Percentiles rank a stretch among this genome's conserved stretches.
Conservation (phyloP, 495 filamentous ascomycete genomes). For the Aeminium ludgeri region DNA sequence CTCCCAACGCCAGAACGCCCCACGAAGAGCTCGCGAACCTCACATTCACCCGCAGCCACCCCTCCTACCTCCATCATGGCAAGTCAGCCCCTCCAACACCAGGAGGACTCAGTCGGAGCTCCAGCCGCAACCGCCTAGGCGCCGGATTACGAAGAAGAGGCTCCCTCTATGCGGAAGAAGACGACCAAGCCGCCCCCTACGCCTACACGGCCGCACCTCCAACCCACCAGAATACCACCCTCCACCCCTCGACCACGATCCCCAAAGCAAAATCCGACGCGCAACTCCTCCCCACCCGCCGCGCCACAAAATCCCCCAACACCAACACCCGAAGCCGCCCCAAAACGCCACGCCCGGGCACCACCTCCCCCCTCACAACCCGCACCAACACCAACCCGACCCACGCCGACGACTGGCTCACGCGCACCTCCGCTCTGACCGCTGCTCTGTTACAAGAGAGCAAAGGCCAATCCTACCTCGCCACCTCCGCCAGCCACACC, state of each 20-base stretch:
- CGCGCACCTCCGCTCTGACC: slow-evolving; percentile 22
- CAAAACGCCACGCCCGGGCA: slow-evolving; percentile 4
- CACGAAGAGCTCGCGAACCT: slow-evolving; percentile 6
- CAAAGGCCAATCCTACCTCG: slow-evolving; percentile 27
- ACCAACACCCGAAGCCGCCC: neutral
- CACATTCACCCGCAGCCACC: slow-evolving; percentile 12
- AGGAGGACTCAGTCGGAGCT: slow-evolving; percentile 25
- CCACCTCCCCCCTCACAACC: neutral
- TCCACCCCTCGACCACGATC: slow-evolving; percentile 1
- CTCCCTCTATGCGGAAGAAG: slow-evolving; percentile 16
- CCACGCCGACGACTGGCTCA: slow-evolving; percentile 22
- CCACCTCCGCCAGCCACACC: slow-evolving; percentile 21
- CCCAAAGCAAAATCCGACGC: slow-evolving; percentile 25
- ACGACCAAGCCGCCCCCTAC: neutral
- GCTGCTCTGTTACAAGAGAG: slow-evolving; percentile 21
- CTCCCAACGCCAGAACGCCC: neutral
- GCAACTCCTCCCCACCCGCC: too few relatives aligned
- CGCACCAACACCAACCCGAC: neutral
- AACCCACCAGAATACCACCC: slow-evolving; percentile 6
- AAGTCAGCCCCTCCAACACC: slow-evolving; percentile 25
- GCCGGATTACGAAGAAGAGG: slow-evolving; percentile 13
- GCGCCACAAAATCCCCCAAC: neutral
- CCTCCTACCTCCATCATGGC: slow-evolving; percentile 26
- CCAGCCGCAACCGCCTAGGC: slow-evolving; percentile 19
- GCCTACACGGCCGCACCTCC: neutral